Evolutionary conservation across 1,284 basidiomycete genomes (phyloP).

Genomic region (Rhizopogon parksii): DNA sequence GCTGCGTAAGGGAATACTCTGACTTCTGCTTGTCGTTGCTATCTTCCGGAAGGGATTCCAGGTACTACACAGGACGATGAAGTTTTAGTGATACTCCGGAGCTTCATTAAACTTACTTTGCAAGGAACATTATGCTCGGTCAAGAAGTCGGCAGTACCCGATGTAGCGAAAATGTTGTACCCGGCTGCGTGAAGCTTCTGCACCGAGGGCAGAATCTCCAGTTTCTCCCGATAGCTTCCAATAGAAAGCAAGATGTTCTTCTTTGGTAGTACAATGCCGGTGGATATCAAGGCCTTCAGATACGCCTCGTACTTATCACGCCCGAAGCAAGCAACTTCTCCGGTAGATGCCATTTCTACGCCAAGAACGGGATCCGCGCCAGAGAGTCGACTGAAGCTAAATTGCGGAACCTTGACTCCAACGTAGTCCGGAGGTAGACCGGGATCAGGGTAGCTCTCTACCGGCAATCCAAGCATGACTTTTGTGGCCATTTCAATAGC

Average conservation of each 20-base stretch:
- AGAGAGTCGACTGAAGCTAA: slow-evolving; percentile 92
- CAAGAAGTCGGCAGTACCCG: slow-evolving; percentile 95
- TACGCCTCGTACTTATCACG: slow-evolving; percentile 98
- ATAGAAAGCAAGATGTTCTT: slow-evolving; percentile 94
- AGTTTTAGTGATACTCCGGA: neutral
- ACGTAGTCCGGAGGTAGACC: slow-evolving; percentile 90
- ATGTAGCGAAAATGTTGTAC: slow-evolving; percentile 95
- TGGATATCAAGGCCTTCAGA: slow-evolving; percentile 93
- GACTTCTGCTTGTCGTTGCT: slow-evolving; percentile 80
- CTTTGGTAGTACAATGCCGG: slow-evolving; percentile 90
- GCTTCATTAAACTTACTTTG: slow-evolving; percentile 49
- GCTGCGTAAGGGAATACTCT: slow-evolving; percentile 92
- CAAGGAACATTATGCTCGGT: slow-evolving; percentile 78
- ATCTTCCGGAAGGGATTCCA: slow-evolving; percentile 80
- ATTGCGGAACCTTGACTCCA: slow-evolving; percentile 98
- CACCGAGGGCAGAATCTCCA: slow-evolving; percentile 94
- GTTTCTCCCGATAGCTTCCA: slow-evolving; percentile 96
- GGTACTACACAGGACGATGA: slow-evolving; percentile 50
- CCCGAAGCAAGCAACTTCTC: slow-evolving; percentile 98
- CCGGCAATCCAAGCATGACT: slow-evolving; percentile 89
- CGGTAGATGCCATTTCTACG: slow-evolving; percentile 99
- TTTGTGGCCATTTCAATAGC: slow-evolving; percentile 99
- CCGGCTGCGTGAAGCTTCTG: slow-evolving; percentile 93
- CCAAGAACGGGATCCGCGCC: slow-evolving; percentile 98
- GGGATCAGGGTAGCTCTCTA: slow-evolving; percentile 86